phyloP scores from a whole-genome alignment of 2,329 filamentous ascomycete genomes.

The Dothideomycetidae sp. region DNA sequence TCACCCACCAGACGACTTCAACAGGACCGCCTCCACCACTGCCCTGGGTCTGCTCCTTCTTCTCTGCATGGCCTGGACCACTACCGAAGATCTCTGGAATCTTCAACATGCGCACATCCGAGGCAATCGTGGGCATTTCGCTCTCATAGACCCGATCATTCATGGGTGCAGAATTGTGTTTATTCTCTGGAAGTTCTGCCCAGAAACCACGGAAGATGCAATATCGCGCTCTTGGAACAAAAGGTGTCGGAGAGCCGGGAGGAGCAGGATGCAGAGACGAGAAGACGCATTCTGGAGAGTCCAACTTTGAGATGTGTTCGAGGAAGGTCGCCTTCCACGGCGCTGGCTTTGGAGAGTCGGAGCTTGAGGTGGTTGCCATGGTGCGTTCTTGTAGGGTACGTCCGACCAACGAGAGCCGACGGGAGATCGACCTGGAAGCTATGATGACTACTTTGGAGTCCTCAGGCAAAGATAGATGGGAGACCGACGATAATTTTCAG shows the following conservation, averaged over 20 bases:
- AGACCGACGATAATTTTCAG: no score
- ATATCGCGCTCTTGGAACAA: conserved; percentile 49
- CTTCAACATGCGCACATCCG: conserved; percentile 80
- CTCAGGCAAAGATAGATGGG: no score
- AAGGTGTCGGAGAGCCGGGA: conserved; percentile 25
- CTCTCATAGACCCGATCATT: conserved; percentile 61
- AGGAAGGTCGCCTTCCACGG: conserved; percentile 40
- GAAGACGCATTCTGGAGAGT: conserved; percentile 37
- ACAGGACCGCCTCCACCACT: conserved; percentile 53
- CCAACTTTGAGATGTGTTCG: conserved; percentile 35
- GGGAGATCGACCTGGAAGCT: conserved; percentile 23
- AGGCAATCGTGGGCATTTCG: conserved; percentile 72
- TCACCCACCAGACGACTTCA: conserved; percentile 76
- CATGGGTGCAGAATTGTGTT: conserved; percentile 54
- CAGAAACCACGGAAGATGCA: conserved; percentile 82
- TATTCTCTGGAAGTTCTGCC: conserved; percentile 55
- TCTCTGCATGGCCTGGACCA: conserved; percentile 32
- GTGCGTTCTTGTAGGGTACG: conserved; percentile 20
- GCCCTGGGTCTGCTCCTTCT: conserved; percentile 30
- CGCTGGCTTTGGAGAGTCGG: conserved; percentile 26
- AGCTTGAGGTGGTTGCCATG: conserved; percentile 32
- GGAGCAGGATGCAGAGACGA: conserved; percentile 34
- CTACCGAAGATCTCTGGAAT: conserved; percentile 51
- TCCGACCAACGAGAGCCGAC: conserved; percentile 28
- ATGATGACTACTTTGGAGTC: no score